These are phyloP conservation scores for thale cress (Arabidopsis thaliana) DNA, from an alignment of 345 rosid genomes.

Conservation along the genomic window TAIR10.1 NC_003071.7:19481501-19482000, in stretches of 20 bases:
- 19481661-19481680: no score
- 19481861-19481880: conserved; percentile 99
- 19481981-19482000: not conserved
- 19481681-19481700: not conserved
- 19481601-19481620: conserved; percentile 93
- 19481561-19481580: conserved; percentile 78
- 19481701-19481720: conserved; percentile 1
- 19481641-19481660: conserved; percentile 99
- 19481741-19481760: not conserved
- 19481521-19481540: conserved; percentile 55
- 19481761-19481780: not conserved
- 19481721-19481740: conserved; percentile 26
- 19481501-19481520: conserved; percentile 77
- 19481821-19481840: no score
- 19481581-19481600: conserved; percentile 89
- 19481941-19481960: conserved; percentile 70
- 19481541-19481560: conserved; percentile 61
- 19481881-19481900: conserved; percentile 96
- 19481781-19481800: no score
- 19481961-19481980: conserved; percentile 7
- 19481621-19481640: conserved; percentile 91
- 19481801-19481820: no score
- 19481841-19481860: not conserved
- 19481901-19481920: conserved; percentile 89
- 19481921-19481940: conserved; percentile 87